Base-by-base conservation (phyloP, 2,329 filamentous ascomycete species). In the Chrysoporthe austroafricana region DNA sequence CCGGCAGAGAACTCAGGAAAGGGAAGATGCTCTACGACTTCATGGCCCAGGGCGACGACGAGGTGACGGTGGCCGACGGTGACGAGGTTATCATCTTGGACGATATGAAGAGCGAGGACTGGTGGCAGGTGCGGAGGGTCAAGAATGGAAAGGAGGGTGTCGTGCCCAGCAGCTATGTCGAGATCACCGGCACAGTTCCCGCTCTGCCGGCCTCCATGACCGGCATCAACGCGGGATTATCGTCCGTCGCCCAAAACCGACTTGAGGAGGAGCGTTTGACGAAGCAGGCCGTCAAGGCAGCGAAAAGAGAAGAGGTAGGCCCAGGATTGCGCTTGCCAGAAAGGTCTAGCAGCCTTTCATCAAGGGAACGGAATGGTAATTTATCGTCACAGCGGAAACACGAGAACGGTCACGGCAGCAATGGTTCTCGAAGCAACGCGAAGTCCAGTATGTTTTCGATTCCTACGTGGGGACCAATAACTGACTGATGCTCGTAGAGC, bases 121-220 rank as follows among this genome's bases (percentile, higher is more conserved):
- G 96, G 96, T 98, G 96, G 95, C 94, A 96, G 83, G 93, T 99
- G 46, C 88, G 92, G 69, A 88, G 94, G 46, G 76, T 97, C 71
- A 96, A 94, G 81, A 98, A 94, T 76, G 93, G 93, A 73, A 96
- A 94, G 76, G 93, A 97, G 80, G 96, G 96, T 50, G 96, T 99
- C 36, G 94, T 99, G 9, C 96, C 96, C 16, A 96, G 94, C 82
- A 97, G 93, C 79, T 99, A 98, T 75, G 90, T 99, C 73, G 95
- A 99, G 78, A 83, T 97, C 63, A 94, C 89, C 32, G 93, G 93
- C 66, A 86, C 86, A 14, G 78, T 90, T 34, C 77, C 85, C 9
- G 80, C 85, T 4, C 81, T 84, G 36, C 74, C 80, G 39, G 82
- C 81, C 56, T 81, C 84, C 50, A 81, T 83, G 13, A 67, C 76